Base-by-base conservation (phyloP, 345 rosid genomes). In the Rubroshorea leprosula region DNA sequence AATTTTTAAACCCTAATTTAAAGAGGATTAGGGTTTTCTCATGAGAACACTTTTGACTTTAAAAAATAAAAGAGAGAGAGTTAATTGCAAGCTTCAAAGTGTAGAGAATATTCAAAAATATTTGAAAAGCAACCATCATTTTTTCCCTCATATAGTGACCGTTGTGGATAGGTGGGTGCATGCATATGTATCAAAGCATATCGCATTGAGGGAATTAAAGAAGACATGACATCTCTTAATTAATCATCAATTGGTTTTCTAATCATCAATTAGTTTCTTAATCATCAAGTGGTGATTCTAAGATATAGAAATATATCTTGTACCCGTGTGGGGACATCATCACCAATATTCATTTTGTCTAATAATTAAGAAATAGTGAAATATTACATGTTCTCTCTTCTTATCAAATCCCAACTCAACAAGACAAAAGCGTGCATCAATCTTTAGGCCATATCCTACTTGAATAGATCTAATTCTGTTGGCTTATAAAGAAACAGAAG, bases 41-140 rank as follows among this genome's bases (percentile, higher is more conserved):
- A n/a, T n/a, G n/a, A 39, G 23, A 71, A 44, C 52, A 60, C 82
- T 64, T 68, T 77, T 70, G 74, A 77, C 76, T 68, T 63, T n/a
- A n/a, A n/a, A 64, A 4, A 29, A 29, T 44, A 9, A 49, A 13
- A 61, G 50, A 57, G 19, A 49, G 22, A 49, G 17, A 29, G 6
- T 23, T 60, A 54, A 45, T 47, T 57, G 51, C 19, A 55, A 60
- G 65, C 55, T 54, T 61, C 6, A 43, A 58, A 58, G 11, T 43
- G 59, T 51, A 9, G 35, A 64, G 70, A 67, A 77, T 71, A 83
- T 73, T 69, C 70, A 72, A 71, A 83, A 71, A n/a, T n/a, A n/a
- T n/a, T 64, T 61, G 54, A 63, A 77, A 75, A 75, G 74, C 62
- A 55, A 72, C 17, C 54, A 25, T 56, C 57, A 70, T 72, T 76